Evolutionary conservation across 1,139 yeast species (phyloP), one percentile per base, ranked within the genome.

Genomic region (Meyerozyma guilliermondii): DNA sequence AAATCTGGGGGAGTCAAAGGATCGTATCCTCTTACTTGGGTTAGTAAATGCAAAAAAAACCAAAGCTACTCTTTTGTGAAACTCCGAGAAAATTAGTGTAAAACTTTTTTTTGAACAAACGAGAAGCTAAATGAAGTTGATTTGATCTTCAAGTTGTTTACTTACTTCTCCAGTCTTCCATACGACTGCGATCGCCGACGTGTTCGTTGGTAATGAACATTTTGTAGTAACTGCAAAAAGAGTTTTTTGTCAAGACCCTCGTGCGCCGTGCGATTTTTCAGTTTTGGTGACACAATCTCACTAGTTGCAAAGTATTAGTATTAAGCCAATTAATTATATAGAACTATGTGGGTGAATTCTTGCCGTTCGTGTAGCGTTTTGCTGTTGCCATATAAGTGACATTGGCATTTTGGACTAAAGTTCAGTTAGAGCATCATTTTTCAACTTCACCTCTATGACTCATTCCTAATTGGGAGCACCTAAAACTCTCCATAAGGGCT

Each of bases 1-100:
- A 92, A 76, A 62, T 88, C 97, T 36, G 98, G 98, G 23, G 98
- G 88, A 13, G 94, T 85, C 51, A 92, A 74, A 29, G 98, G 98
- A 59, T 91, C 92, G 77, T 91, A 92, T 39, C 98, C 98, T 33
- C 36, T 11, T 10, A 33, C 36, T 33, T 9, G 4, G 23, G 23
- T 39, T 43, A 26, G 41, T 42, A 10, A 7, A 22, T 9, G 44
- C 24, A 14, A 16, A 35, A 17, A 14, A 39, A n/a, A 31, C 18
- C 16, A 23, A 35, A 11, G 22, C 20, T 13, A 18, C 24, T 33
- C 36, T 3, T 9, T n/a, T 33, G 10, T 16, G 20, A 17, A 33
- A 33, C 18, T 30, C 34, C 34, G 34, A 26, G 13, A 26, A 7
- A 5, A n/a, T 7, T 41, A 5, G 37, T 22, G 18, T 16, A 27